These are phyloP conservation scores for Sesbania bispinosa DNA, from an alignment of 306 rosid species.

Conservation along the genomic window DNA sequence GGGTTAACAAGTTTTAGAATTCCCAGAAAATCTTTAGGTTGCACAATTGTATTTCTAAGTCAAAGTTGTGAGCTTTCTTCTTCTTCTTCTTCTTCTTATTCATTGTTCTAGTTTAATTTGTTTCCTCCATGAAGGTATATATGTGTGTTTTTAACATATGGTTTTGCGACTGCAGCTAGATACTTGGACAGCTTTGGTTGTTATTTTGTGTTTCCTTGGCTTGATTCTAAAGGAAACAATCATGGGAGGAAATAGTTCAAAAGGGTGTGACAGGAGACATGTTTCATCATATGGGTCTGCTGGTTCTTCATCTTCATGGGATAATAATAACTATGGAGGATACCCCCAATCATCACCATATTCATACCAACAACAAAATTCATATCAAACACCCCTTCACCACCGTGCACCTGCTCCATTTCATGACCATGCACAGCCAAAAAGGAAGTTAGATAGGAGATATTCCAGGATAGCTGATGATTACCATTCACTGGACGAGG, in stretches of 20 bases:
- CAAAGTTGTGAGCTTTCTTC: background rate
- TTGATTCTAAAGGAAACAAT: slow-evolving; percentile 28
- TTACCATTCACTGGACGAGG: slow-evolving; percentile 84
- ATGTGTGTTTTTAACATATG: background rate
- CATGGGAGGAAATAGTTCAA: slow-evolving; percentile 69
- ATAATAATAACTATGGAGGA: slow-evolving; percentile 32
- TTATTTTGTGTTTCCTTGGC: slow-evolving; percentile 25
- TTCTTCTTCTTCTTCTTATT: background rate
- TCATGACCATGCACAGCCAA: slow-evolving; percentile 32
- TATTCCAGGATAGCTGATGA: slow-evolving; percentile 77
- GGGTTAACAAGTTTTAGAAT: background rate
- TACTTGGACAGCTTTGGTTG: slow-evolving; percentile 29
- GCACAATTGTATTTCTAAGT: background rate
- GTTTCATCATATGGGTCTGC: slow-evolving; percentile 32
- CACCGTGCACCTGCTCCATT: slow-evolving; percentile 32
- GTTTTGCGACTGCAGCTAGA: slow-evolving; percentile 30
- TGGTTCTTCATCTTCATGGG: slow-evolving; percentile 41
- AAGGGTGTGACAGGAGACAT: slow-evolving; percentile 35
- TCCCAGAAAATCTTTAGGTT: background rate
- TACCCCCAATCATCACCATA: slow-evolving; percentile 44
- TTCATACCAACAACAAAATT: slow-evolving; percentile 29
- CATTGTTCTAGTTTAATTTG: background rate
- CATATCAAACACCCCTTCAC: slow-evolving; percentile 41
- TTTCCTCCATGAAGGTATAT: background rate
- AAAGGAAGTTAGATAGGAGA: slow-evolving; percentile 52